Evolutionary conservation across 345 rosid genomes (phyloP).

Genomic region (Eucalyptus curtisii): DNA sequence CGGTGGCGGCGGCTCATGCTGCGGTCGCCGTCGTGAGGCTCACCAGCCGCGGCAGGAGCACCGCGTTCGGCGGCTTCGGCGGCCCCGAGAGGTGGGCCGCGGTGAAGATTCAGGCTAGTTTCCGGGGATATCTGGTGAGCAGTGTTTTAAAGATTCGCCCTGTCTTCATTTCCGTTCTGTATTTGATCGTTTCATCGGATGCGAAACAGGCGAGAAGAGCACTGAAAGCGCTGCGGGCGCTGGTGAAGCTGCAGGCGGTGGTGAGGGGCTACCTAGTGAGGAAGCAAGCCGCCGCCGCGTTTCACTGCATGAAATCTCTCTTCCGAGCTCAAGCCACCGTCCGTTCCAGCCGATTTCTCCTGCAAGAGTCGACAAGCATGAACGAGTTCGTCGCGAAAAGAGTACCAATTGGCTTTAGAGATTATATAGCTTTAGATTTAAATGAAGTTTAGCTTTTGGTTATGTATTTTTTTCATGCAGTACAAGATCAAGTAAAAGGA

Average conservation of each 20-base stretch:
- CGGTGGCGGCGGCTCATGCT: conserved; percentile 17
- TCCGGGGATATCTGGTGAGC: conserved; percentile 15
- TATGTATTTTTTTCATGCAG: too few species aligned
- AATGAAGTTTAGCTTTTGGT: too few species aligned
- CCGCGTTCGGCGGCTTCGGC: neutral
- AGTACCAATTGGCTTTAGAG: too few species aligned
- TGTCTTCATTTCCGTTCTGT: neutral
- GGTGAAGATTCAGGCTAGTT: conserved; percentile 12
- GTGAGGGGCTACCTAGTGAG: conserved; percentile 72
- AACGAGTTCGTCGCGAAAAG: too few species aligned
- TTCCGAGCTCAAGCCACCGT: conserved; percentile 65
- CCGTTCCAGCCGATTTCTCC: conserved; percentile 41
- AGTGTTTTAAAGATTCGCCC: neutral
- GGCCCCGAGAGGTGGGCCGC: conserved; percentile 12
- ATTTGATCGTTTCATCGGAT: neutral
- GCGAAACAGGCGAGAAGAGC: conserved; percentile 61
- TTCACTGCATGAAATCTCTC: conserved; percentile 71
- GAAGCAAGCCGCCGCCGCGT: conserved; percentile 60
- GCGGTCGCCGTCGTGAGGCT: conserved; percentile 21
- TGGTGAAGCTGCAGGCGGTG: conserved; percentile 74
- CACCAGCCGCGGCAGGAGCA: conserved; percentile 12
- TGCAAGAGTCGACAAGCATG: too few species aligned
- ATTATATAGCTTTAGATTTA: too few species aligned
- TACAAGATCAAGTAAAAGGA: too few species aligned
- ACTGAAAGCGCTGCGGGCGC: conserved; percentile 50